Evolutionary conservation across 441 rosid species (phyloP), one percentile per base, ranked within the genome.

Genomic region (Bruguiera hainesii): DNA sequence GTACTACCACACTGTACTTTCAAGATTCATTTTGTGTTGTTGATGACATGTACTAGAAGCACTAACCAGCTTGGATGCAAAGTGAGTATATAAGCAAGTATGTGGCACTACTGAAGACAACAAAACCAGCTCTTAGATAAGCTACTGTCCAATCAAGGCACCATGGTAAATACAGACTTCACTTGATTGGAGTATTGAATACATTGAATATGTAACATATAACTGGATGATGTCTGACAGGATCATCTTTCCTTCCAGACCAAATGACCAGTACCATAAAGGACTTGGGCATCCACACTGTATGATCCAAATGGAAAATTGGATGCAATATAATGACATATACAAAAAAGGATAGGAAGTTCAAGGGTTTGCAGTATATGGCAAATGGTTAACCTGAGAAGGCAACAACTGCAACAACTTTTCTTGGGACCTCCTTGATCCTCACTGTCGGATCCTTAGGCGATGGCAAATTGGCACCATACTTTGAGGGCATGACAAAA

Each of bases 401-500:
- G 63, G 89, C 88, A 64, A 81, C 78, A 66, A 85, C 95, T 21
- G 96, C 97, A 75, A 88, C 88, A 56, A 80, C 69, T 82, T 83
- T 87, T 74, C 79, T 78, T 21, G 93, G 96, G 73, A 89, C 88
- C 75, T 86, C 87, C 72, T 60, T 85, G 65, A 93, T 84, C 71
- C 77, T 80, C 67, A 93, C 89, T 33, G 87, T 77, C 64, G 84
- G 57, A 82, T 93, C 95, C 70, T 84, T 84, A 9, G 98, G 96
- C 65, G 79, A 70, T 31, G 98, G 96, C 74, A 93, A 75, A 76
- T 83, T 37, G 2, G 87, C 82, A 74, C 98, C 95, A 67, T 89
- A 90, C 79, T 88, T 89, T 11, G 95, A 82, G 19, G 97, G 96
- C 91, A 93, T 72, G 79, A 93, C 90, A 80, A 93, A 93, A 39